Conservation (phyloP, 129 eudicot genomes). For the Escallonia herrerae region DNA sequence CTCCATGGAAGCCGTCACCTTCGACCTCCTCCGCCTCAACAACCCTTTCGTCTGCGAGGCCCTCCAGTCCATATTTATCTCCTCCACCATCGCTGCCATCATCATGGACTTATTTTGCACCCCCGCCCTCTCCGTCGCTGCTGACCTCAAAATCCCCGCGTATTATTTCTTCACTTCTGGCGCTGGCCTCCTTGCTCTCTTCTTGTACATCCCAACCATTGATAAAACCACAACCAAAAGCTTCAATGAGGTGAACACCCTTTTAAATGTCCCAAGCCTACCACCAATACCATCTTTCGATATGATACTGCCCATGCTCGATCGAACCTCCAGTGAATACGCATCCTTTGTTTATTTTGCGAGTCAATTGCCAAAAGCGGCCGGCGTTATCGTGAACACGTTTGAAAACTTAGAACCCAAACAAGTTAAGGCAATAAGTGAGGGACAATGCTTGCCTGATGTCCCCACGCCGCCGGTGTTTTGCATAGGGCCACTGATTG, state of each 20-base stretch:
- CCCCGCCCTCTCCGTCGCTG: neutral
- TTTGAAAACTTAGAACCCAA: slow-evolving; percentile 13
- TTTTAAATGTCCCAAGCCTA: neutral
- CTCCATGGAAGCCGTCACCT: slow-evolving; percentile 2
- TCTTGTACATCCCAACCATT: neutral
- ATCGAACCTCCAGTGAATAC: neutral
- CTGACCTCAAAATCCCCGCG: neutral
- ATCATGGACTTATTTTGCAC: slow-evolving; percentile 2
- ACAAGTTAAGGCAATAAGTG: slow-evolving; percentile 15
- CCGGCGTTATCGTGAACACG: neutral
- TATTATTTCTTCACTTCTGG: neutral
- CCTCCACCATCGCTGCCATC: neutral
- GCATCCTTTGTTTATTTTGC: neutral
- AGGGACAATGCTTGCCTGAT: slow-evolving; percentile 23
- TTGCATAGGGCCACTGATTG: slow-evolving; percentile 38
- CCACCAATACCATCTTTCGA: neutral
- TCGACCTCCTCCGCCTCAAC: slow-evolving; percentile 1
- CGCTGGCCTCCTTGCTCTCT: neutral
- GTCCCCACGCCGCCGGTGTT: slow-evolving; percentile 29
- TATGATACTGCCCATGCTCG: neutral
- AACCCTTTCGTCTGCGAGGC: neutral
- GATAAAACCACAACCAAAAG: neutral
- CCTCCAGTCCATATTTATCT: neutral
- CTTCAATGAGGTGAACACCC: neutral
- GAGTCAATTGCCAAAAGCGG: neutral